Percentiles rank a stretch among this genome's conserved stretches.
Conservation (phyloP, 495 filamentous ascomycete species). For the Aspergillus wentii region DNA sequence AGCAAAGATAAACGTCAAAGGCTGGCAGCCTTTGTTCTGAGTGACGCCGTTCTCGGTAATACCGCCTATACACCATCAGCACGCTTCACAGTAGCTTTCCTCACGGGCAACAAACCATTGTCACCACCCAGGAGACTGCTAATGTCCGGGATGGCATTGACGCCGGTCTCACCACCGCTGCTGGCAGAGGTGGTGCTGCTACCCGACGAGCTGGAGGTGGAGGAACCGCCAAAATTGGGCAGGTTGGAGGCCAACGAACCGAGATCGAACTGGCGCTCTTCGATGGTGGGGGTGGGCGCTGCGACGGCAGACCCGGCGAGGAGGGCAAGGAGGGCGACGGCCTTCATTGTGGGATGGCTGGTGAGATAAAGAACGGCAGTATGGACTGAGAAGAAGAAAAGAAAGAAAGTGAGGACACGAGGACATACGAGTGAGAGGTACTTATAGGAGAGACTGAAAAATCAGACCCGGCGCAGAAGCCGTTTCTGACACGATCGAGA, state of each 20-base stretch:
- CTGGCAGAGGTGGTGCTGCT: background rate
- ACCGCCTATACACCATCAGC: constrained; percentile 36
- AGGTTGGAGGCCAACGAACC: background rate
- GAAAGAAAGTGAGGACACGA: too few species aligned
- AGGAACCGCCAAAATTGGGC: background rate
- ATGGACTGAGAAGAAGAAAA: too few species aligned
- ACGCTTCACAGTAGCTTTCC: too few species aligned
- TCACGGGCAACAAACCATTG: too few species aligned
- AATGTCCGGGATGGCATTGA: background rate
- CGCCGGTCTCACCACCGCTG: background rate
- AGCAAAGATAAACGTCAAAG: constrained; percentile 54
- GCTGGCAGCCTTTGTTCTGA: constrained; percentile 33
- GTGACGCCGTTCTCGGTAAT: constrained; percentile 41
- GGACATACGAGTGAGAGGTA: too few species aligned
- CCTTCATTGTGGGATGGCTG: constrained; percentile 2
- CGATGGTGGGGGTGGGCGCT: constrained; percentile 1
- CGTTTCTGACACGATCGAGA: too few species aligned
- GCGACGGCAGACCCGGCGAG: constrained; percentile 2
- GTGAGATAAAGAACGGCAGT: too few species aligned
- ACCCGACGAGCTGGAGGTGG: too few species aligned
- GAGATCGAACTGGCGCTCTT: background rate
- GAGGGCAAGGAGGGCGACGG: background rate
- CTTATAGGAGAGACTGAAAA: too few species aligned
- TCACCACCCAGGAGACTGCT: constrained; percentile 24
- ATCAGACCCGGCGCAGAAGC: too few species aligned